Base-by-base conservation (phyloP, 805 yeast genomes). In the Hanseniaspora lachancei region DNA sequence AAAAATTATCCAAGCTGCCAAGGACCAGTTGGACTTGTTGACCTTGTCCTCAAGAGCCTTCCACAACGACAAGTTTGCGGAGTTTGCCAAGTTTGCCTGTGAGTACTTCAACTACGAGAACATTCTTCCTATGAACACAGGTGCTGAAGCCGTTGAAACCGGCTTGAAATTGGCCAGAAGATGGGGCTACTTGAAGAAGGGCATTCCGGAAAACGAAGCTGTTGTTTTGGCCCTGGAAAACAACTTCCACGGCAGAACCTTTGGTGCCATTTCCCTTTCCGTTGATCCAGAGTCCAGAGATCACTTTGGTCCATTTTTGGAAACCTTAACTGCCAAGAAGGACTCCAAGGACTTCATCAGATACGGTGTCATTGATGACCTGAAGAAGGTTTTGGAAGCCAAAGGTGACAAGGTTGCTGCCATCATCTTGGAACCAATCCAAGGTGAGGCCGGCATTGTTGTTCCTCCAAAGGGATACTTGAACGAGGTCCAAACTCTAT, bases 81-180 rank as follows among this genome's bases (percentile, higher is more conserved):
- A 77, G 36, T 91, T 80, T 66, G 93, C 96, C 61, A 86, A 89
- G 69, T 91, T 78, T 66, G 75, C 88, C 58, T 88, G 96, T 54
- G 93, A 89, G 67, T 89, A 73, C 67, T 91, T 91, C 74, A 78
- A 82, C 66, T 91, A 87, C 71, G 97, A 91, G 65, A 82, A 81
- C 84, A 91, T 91, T 12, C 74, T 91, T 67, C 97, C 97, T 61
- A 91, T 89, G 97, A 91, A 91, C 75, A 91, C 97, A 15, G 97
- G 97, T 68, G 97, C 97, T 41, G 97, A 91, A 73, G 97, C 97
- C 10, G 97, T 91, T 43, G 97, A 91, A 74, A 87, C 96, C 42
- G 96, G 86, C 32, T 75, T 91, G 67, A 91, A 91, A 71, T 74
- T 91, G 58, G 97, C 97, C 52, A 83, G 97, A 78, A 83, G 91